These are phyloP conservation scores for Triticum dicoccoides DNA, from an alignment of 176 grass and related monocot species.

Conservation along the genomic window DNA sequence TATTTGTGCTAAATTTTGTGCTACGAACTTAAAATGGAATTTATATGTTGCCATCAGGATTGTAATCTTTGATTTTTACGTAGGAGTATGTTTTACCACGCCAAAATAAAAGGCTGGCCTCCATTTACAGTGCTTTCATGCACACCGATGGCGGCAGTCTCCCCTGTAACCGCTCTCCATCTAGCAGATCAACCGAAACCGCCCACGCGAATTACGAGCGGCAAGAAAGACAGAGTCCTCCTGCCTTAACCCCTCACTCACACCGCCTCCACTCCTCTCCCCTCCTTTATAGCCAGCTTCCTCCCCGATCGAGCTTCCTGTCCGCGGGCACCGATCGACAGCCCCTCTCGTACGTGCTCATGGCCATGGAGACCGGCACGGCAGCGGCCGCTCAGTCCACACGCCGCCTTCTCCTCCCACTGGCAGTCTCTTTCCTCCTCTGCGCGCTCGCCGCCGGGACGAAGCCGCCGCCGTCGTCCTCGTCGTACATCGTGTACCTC, in stretches of 20 bases:
- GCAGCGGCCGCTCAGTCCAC: background rate
- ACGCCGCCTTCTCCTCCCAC: constrained; percentile 15
- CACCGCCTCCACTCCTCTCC: background rate
- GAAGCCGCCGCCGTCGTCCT: constrained; percentile 31
- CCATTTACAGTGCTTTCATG: background rate
- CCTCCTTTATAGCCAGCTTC: constrained; percentile 26
- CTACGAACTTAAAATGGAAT: too few relatives aligned
- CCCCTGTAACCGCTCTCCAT: background rate
- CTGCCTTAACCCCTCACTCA: background rate
- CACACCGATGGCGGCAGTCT: background rate
- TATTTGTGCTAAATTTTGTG: too few relatives aligned
- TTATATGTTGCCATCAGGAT: too few relatives aligned
- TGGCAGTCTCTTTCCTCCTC: background rate
- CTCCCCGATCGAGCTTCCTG: background rate
- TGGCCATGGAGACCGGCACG: background rate
- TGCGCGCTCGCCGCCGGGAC: background rate
- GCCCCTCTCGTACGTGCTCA: background rate
- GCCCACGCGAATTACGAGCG: background rate
- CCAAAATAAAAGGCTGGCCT: too few relatives aligned
- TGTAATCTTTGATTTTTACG: too few relatives aligned
- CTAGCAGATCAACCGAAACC: background rate
- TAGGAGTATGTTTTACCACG: too few relatives aligned
- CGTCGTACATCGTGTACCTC: constrained; percentile 81
- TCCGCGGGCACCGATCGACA: background rate
- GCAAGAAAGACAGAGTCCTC: constrained; percentile 18